Evolutionary conservation across 1,139 yeast species (phyloP), one percentile per base, ranked within the genome.

Genomic region (Nadsonia commutata): DNA sequence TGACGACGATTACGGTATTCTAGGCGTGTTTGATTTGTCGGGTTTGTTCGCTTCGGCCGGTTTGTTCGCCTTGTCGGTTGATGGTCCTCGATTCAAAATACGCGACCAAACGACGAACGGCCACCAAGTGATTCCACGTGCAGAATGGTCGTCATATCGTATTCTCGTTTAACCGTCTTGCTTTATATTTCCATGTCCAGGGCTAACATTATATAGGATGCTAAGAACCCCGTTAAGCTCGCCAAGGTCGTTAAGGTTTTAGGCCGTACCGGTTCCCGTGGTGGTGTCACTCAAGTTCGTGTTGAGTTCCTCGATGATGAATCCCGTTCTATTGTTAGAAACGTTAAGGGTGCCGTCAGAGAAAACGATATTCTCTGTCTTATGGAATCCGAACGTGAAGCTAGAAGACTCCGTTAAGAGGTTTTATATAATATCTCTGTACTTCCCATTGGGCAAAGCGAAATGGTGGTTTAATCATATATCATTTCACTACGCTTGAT

Each of bases 231-330:
- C 71, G 96, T 88, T 66, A 90, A 95, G 75, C 84, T 90, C 74
- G 98, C 97, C 71, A 88, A 86, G 78, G 97, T 90, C 69, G 86
- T 84, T 76, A 90, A 90, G 79, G 97, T 90, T 72, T 80, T 90
- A 72, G 97, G 97, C 71, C 86, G 97, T 77, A 88, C 97, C 80
- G 97, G 96, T 69, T 88, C 96, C 69, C 88, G 97, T 78, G 98
- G 98, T 81, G 97, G 96, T 81, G 98, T 90, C 74, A 90, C 97
- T 72, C 98, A 90, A 76, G 97, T 90, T 71, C 88, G 98, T 75
- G 97, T 90, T 65, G 97, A 90, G 74, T 90, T 90, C 82, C 79
- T 90, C 71, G 97, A 88, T 71, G 97, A 90, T 70, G 75, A 94
- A 64, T 76, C 95, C 71, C 86, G 97, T 80, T 83, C 95, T 66